Evolutionary conservation across 768 basidiomycete genomes (phyloP).

Genomic region (Leccinellum albellum): DNA sequence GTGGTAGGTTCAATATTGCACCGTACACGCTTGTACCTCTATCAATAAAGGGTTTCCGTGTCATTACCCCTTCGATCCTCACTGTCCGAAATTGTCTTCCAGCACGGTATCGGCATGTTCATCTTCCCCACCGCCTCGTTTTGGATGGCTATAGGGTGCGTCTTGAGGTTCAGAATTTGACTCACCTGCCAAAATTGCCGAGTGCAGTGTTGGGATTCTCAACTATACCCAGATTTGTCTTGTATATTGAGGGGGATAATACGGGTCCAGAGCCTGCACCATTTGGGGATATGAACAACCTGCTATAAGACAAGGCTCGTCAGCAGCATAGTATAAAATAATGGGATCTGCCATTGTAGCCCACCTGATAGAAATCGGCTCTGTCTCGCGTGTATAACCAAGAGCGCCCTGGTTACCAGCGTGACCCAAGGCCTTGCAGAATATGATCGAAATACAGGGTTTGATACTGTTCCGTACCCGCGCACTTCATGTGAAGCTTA

Average conservation of each 20-base stretch:
- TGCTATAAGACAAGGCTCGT: no score
- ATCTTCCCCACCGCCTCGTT: background rate
- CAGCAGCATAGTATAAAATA: no score
- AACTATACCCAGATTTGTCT: no score
- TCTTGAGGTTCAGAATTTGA: background rate
- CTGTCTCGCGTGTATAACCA: background rate
- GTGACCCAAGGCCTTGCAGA: background rate
- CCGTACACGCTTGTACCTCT: background rate
- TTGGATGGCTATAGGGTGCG: background rate
- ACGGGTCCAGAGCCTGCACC: background rate
- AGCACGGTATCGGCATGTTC: background rate
- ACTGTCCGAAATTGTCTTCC: background rate
- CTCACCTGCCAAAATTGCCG: background rate
- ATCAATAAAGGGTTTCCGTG: background rate
- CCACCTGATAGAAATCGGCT: background rate
- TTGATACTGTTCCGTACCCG: background rate
- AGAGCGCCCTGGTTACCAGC: background rate
- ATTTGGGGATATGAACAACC: background rate
- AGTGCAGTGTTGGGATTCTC: background rate
- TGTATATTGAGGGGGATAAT: background rate
- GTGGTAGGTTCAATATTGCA: background rate
- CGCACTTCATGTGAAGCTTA: background rate
- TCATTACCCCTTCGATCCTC: background rate
- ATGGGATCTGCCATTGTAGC: background rate
- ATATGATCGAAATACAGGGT: background rate